Percentiles rank a stretch among this genome's conserved stretches.
Evolutionary conservation across 768 basidiomycete species (phyloP).

Genomic region (Floccularia luteovirens): DNA sequence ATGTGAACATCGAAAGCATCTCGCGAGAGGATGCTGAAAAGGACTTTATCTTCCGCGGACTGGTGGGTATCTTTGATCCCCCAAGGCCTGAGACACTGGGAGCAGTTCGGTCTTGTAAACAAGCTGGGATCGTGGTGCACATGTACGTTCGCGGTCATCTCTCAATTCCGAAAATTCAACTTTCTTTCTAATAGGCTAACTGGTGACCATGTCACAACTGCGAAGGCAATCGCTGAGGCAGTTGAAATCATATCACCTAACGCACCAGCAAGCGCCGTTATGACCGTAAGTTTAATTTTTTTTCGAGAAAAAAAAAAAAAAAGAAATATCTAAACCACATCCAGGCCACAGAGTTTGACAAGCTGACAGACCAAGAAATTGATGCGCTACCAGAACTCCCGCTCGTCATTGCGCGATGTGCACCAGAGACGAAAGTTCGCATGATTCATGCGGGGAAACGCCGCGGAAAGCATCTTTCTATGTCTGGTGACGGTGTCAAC

Average conservation of each 20-base stretch:
- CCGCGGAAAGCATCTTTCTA: constrained; percentile 41
- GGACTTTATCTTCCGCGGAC: constrained; percentile 2
- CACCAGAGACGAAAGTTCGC: constrained; percentile 43
- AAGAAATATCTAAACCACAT: too few relatives aligned
- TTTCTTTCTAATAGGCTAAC: constrained; percentile 32
- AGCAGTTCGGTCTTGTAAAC: constrained; percentile 4
- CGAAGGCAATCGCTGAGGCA: constrained; percentile 39
- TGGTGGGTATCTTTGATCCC: constrained; percentile 6
- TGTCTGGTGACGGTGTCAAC: constrained; percentile 55
- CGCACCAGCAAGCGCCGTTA: constrained; percentile 27
- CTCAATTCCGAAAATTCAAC: neutral
- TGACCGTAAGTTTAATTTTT: too few relatives aligned
- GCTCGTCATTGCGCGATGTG: constrained; percentile 52
- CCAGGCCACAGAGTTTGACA: constrained; percentile 45
- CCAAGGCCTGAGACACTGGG: constrained; percentile 5
- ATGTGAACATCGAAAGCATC: neutral
- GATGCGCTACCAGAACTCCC: constrained; percentile 41
- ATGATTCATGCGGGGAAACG: constrained; percentile 56
- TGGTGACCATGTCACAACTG: constrained; percentile 46
- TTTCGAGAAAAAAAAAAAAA: too few relatives aligned
- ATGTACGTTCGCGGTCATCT: constrained; percentile 1
- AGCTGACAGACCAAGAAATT: constrained; percentile 43
- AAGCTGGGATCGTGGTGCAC: constrained; percentile 4
- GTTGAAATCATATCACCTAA: constrained; percentile 39
- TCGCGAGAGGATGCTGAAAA: constrained; percentile 5